phyloP scores from a whole-genome alignment of 306 rosid genomes.

The Pyrus bretschneideri region DNA sequence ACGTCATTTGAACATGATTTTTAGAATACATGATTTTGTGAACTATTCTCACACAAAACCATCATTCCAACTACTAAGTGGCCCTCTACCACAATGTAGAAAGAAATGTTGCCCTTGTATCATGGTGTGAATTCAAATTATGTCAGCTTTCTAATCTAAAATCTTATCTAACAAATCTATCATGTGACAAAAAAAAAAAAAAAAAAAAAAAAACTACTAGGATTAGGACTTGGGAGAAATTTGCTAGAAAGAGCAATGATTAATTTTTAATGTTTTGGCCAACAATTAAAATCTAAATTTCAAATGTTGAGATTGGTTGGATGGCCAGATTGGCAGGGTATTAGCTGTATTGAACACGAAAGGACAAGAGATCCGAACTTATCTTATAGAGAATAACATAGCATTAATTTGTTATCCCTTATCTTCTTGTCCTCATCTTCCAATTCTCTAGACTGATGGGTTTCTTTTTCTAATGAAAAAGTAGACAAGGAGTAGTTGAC shows the following conservation, averaged over 20 bases:
- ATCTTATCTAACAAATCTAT: no score
- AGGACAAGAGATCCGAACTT: constrained; percentile 29
- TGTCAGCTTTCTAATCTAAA: no score
- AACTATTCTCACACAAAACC: neutral
- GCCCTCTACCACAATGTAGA: no score
- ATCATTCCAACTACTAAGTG: neutral
- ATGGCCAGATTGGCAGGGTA: constrained; percentile 12
- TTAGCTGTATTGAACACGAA: constrained; percentile 25
- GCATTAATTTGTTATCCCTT: neutral
- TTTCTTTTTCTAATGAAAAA: neutral
- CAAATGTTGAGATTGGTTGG: constrained; percentile 21
- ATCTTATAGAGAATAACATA: constrained; percentile 18
- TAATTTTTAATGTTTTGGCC: neutral
- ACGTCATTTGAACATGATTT: neutral
- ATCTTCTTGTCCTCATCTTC: constrained; percentile 6
- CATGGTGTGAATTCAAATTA: no score
- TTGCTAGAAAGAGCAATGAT: neutral
- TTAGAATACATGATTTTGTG: neutral
- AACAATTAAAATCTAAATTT: neutral
- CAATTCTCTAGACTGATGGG: neutral
- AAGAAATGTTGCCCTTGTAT: no score
- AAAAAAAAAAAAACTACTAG: no score
- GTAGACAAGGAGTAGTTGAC: constrained; percentile 15
- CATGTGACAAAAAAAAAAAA: no score
- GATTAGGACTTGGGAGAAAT: neutral